Evolutionary conservation across 768 basidiomycete genomes (phyloP), one percentile per base, ranked within the genome.

Genomic region (Boletus pseudopeckii): DNA sequence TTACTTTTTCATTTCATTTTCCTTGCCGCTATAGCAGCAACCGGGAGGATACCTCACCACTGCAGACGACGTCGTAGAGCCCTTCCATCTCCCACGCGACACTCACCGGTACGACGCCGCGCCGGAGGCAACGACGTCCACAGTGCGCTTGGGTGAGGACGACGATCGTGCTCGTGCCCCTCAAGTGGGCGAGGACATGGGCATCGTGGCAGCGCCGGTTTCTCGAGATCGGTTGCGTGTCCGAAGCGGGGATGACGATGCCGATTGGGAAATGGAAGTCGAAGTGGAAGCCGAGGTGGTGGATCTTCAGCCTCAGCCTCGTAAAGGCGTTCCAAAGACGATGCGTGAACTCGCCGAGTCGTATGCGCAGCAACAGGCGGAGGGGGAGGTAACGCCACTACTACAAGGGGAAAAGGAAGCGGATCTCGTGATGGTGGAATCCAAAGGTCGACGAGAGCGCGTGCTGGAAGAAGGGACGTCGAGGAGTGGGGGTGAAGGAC

Each of bases 1-100:
- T 24, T 17, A 6, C 5, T 20, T 37, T 18, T 24, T 24, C 24
- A n/a, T 34, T 30, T 22, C 20, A 30, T 24, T 26, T n/a, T 36
- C 26, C 11, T 43, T 39, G 8, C n/a, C 9, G 47, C 17, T 33
- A 33, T 26, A 32, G 24, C 32, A 64, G 54, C 64, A 70, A 63
- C 57, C 50, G 11, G 88, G 87, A 13, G 81, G 82, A 7, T 91
- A 88, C 68, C 74, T 92, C 17, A 76, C 80, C 7, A 83, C 77
- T 14, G 86, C 83, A 7, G 88, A 86, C 61, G 83, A 81, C 54
- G 85, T 92, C 49, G 87, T 92, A 2, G 75, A 86, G 66, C 80
- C 82, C 2, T 92, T 83, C 67, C 78, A 79, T 53, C 72, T 92
- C 26, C 90, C 90, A 1, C 83, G 82, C 56, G 78, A 77, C 74